Percentiles rank a stretch among this genome's conserved stretches.
phyloP scores from a whole-genome alignment of 2,329 filamentous ascomycete species.

The Fonsecaea pedrosoi region DNA sequence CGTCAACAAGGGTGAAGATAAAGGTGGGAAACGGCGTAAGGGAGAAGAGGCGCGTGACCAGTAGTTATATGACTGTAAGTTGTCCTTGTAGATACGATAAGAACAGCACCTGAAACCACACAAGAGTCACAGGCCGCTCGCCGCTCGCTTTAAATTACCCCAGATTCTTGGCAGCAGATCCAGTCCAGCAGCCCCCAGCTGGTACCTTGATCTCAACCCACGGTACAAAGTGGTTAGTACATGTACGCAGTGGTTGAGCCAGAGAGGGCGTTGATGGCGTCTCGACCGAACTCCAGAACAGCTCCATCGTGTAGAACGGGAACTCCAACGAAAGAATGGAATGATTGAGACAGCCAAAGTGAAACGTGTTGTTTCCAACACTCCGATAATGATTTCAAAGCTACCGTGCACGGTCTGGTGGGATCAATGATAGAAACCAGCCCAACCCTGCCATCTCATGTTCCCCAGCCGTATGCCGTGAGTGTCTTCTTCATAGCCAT shows the following conservation, averaged over 20 bases:
- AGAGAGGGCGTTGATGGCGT: not conserved
- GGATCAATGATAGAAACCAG: constrained; percentile 23
- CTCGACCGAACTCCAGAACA: not conserved
- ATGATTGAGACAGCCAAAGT: not conserved
- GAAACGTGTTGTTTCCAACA: not conserved
- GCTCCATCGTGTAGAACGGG: not conserved
- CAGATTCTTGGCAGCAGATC: constrained; percentile 15
- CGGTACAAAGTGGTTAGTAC: not conserved
- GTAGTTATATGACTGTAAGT: not conserved
- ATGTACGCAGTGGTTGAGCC: not conserved
- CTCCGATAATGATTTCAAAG: constrained; percentile 14
- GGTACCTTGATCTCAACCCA: not conserved
- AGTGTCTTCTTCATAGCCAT: not conserved
- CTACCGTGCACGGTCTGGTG: constrained; percentile 17
- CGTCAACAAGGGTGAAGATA: not conserved
- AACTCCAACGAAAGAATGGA: not conserved
- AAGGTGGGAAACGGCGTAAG: not conserved
- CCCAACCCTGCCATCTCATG: constrained; percentile 8
- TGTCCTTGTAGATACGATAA: not conserved
- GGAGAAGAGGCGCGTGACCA: constrained; percentile 11
- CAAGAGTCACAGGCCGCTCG: not conserved
- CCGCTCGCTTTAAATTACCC: constrained; percentile 1
- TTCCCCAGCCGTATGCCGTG: not conserved
- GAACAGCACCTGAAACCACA: not conserved
- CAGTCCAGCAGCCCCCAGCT: not conserved